Evolutionary conservation across 768 basidiomycete genomes (phyloP).

Genomic region (Xerocomellus intermedius): DNA sequence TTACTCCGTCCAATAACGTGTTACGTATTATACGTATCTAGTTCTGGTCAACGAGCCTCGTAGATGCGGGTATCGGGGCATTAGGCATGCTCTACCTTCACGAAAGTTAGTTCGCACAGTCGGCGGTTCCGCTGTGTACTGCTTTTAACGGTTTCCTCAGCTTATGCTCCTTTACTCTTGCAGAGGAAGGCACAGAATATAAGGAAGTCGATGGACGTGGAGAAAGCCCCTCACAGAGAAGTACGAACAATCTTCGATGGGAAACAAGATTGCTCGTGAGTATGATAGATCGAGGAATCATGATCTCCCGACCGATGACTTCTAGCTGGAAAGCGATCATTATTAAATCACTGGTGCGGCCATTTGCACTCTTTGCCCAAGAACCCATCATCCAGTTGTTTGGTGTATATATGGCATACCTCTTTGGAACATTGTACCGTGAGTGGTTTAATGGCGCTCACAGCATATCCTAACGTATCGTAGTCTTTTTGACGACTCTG

Average conservation of each 20-base stretch:
- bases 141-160: constrained; percentile 20
- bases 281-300: neutral
- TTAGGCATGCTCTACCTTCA: constrained; percentile 54
- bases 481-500: constrained; percentile 68
- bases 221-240: constrained; percentile 39
- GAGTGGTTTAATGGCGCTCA: constrained; percentile 20
- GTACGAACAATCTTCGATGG: constrained; percentile 51
- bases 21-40: constrained; percentile 14
- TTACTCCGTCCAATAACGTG: neutral
- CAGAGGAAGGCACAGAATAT: constrained; percentile 52
- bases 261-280: constrained; percentile 43
- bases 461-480: neutral
- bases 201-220: constrained; percentile 43
- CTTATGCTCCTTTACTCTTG: constrained; percentile 34
- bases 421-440: constrained; percentile 65
- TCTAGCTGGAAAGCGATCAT: constrained; percentile 54
- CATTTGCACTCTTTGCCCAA: constrained; percentile 56
- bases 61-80: constrained; percentile 52
- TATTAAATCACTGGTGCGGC: constrained; percentile 55
- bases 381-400: constrained; percentile 72
- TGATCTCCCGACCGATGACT: neutral
- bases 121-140: neutral
- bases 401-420: constrained; percentile 65
- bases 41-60: constrained; percentile 69
- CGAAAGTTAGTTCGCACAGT: constrained; percentile 50